A percentile compares a stretch with the other conserved stretches of the same genome.
These are phyloP conservation scores for Phytophthora vignae DNA, from an alignment of 352 stramenopile genomes.

Conservation along the genomic window DNA sequence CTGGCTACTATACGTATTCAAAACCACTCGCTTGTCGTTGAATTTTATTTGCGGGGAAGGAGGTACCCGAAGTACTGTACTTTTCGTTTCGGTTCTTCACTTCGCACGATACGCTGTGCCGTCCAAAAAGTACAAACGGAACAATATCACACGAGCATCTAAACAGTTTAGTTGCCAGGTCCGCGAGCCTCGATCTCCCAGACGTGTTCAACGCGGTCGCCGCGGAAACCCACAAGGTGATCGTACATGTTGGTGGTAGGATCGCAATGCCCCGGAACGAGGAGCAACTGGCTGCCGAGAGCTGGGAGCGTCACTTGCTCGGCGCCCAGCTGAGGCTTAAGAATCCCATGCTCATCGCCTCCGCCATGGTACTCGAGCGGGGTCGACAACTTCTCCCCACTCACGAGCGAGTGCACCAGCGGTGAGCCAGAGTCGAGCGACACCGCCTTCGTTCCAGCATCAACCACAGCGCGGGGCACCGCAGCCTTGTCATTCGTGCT, in stretches of 20 bases:
- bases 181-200: constrained; percentile 67
- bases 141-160: no score
- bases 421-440: constrained; percentile 72
- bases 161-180: constrained; percentile 55
- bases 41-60: no score
- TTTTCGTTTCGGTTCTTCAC: no score
- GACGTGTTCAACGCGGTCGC: constrained; percentile 55
- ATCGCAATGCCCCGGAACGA: constrained; percentile 76
- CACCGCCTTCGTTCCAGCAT: constrained; percentile 79
- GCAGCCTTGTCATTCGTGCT: constrained; percentile 48
- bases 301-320: constrained; percentile 49
- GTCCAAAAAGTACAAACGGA: no score
- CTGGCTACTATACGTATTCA: no score
- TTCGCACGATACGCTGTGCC: no score
- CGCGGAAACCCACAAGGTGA: constrained; percentile 68
- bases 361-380: constrained; percentile 64
- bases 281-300: constrained; percentile 64
- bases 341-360: constrained; percentile 76
- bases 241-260: constrained; percentile 86
- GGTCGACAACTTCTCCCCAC: constrained; percentile 41
- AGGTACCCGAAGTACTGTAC: no score
- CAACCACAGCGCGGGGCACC: constrained; percentile 61
- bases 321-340: constrained; percentile 35
- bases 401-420: constrained; percentile 55
- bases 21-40: no score